Base-by-base conservation (phyloP, 2,329 filamentous ascomycete species). In the Aspergillus viridinutans region DNA sequence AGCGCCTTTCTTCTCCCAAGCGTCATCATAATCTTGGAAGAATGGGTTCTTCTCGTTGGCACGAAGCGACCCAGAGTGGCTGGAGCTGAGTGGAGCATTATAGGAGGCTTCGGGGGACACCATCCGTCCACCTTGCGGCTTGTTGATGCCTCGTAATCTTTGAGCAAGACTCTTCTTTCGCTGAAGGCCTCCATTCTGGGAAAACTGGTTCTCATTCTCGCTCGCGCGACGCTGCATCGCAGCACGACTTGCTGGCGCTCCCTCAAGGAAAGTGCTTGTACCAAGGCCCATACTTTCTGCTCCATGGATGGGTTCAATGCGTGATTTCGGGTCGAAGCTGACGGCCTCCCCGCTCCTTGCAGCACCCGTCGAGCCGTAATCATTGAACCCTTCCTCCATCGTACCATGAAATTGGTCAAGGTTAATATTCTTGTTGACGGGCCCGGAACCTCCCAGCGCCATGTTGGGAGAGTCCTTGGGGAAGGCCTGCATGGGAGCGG, bases 91-190 rank as follows among this genome's bases (percentile, higher is more conserved):
- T 28, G 73, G 69, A 54, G 68, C 67, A 25, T 65, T 63, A 57
- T 65, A 64, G 8, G 57, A 59, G 26, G 72, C 76, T 20, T 87
- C 85, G 0, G 84, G 81, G 61, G 81, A 85, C 5, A 77, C 79
- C 56, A 85, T 73, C 49, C 88, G 82, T 43, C 85, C 83, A 26
- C 84, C 78, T 25, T 78, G 51, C 85, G 84, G 83, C n/a, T 83
- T 83, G 60, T 86, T 87, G 67, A 95, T 92, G 62, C 90, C 89
- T 43, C 92, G 88, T 71, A 99, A 89, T 55, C 92, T 90, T 72
- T 97, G 92, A 2, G 92, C 94, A 58, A 99, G 81, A 28, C 92
- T 97, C 80, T 97, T 97, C 82, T 97, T 97, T 58, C 94, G 87
- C 64, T 88, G 86, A 45, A 99, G 75, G 8, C 81, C 80, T 8